These are phyloP conservation scores for Cladosporium velox DNA, from an alignment of 2,329 filamentous ascomycete genomes.

Conservation along the genomic window DNA sequence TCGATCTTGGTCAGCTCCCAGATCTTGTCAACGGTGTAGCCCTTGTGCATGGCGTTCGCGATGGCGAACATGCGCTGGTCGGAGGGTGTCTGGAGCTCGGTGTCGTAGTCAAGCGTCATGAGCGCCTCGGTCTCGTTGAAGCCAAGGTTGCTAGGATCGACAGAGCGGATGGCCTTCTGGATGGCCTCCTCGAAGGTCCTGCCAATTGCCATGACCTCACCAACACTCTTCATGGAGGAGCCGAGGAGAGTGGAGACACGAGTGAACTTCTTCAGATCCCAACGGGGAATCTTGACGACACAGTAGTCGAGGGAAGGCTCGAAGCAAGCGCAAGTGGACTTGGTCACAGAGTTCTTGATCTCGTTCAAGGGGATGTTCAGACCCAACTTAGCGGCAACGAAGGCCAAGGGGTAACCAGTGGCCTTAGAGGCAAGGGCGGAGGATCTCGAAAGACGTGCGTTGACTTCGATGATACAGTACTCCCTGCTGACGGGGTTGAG, in stretches of 20 bases:
- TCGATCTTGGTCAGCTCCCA: constrained; percentile 99
- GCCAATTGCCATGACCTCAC: constrained; percentile 98
- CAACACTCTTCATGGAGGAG: constrained; percentile 99
- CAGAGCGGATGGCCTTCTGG: constrained; percentile 93
- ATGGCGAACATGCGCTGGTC: constrained; percentile 97
- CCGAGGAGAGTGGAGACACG: constrained; percentile 93
- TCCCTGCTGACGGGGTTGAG: constrained; percentile 92
- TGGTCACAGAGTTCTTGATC: constrained; percentile 93
- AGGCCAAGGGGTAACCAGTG: constrained; percentile 92
- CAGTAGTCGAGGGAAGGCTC: constrained; percentile 98
- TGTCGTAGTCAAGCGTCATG: constrained; percentile 95
- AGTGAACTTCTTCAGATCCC: constrained; percentile 99
- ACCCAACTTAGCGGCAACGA: constrained; percentile 95
- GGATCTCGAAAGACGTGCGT: constrained; percentile 90
- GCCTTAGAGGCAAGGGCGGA: constrained; percentile 96
- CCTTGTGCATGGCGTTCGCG: constrained; percentile 93
- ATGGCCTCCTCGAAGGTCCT: constrained; percentile 97
- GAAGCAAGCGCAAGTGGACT: constrained; percentile 94
- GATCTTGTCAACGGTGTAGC: constrained; percentile 93
- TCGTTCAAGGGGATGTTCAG: constrained; percentile 93
- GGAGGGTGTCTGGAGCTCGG: constrained; percentile 93
- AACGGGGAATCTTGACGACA: constrained; percentile 97
- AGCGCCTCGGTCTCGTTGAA: constrained; percentile 87
- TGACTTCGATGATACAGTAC: constrained; percentile 99
- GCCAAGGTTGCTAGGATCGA: constrained; percentile 92